phyloP scores from a whole-genome alignment of 305 asterid species.

The Fraxinus velutina region DNA sequence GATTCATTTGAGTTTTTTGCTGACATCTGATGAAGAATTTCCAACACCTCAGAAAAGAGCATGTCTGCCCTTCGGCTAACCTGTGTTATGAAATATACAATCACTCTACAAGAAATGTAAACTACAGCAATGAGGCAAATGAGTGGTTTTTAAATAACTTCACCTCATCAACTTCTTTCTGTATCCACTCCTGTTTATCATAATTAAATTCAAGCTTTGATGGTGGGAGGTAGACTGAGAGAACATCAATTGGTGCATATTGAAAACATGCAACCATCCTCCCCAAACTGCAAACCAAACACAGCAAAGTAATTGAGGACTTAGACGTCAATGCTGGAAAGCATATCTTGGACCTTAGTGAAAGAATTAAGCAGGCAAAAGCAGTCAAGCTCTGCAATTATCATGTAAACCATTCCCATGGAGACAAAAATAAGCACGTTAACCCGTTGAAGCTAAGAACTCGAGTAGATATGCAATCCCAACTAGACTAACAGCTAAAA shows the following conservation, averaged over 20 bases:
- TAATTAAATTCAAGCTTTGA: slow-evolving; percentile 59
- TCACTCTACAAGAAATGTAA: slow-evolving; percentile 27
- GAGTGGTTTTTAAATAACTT: slow-evolving; percentile 13
- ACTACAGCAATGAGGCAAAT: slow-evolving; percentile 17
- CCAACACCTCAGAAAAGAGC: slow-evolving; percentile 57
- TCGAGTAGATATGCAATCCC: slow-evolving; percentile 14
- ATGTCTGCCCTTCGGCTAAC: slow-evolving; percentile 44
- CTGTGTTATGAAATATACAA: slow-evolving; percentile 35
- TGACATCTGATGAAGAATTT: slow-evolving; percentile 48
- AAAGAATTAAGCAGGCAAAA: slow-evolving; percentile 18
- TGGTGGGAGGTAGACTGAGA: slow-evolving; percentile 75
- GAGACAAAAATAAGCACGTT: neutral
- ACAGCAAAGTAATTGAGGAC: slow-evolving; percentile 25
- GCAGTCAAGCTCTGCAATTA: neutral
- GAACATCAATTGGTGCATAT: slow-evolving; percentile 70
- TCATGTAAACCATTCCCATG: neutral
- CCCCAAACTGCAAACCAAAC: slow-evolving; percentile 54
- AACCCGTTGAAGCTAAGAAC: slow-evolving; percentile 3
- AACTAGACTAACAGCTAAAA: slow-evolving; percentile 10
- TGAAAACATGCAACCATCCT: slow-evolving; percentile 77
- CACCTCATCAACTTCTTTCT: slow-evolving; percentile 65
- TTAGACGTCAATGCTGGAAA: slow-evolving; percentile 2
- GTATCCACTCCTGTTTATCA: slow-evolving; percentile 64
- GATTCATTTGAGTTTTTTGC: slow-evolving; percentile 34
- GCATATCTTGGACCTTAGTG: slow-evolving; percentile 17